Evolutionary conservation across 179 eudicot genomes (phyloP).

Genomic region (Pouteria campechiana): DNA sequence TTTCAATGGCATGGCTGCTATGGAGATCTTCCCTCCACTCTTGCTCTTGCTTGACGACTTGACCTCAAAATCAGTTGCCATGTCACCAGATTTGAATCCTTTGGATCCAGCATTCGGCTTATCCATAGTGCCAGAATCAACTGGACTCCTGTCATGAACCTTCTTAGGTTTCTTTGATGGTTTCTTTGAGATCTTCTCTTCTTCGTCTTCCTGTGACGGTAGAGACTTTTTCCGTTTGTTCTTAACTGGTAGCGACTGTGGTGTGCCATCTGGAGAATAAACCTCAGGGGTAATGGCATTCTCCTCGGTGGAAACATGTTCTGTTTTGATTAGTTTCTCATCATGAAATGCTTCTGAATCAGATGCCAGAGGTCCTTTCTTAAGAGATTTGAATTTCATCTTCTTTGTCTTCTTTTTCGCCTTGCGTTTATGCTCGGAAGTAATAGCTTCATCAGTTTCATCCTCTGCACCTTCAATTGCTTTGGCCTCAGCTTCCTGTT

Average conservation of each 20-base stretch:
- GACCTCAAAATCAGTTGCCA: constrained; percentile 37
- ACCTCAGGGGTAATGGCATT: constrained; percentile 34
- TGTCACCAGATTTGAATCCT: constrained; percentile 36
- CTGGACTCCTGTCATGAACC: constrained; percentile 26
- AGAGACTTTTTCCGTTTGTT: constrained; percentile 61
- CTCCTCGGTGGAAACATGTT: constrained; percentile 37
- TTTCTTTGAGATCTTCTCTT: constrained; percentile 23
- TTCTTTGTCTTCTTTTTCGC: constrained; percentile 82
- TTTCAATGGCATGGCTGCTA: constrained; percentile 58
- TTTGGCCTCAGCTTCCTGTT: constrained; percentile 67
- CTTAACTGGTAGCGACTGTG: constrained; percentile 18
- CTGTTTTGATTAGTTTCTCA: constrained; percentile 32
- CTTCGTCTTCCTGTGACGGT: constrained; percentile 23
- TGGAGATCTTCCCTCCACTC: constrained; percentile 60
- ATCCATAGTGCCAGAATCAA: constrained; percentile 21
- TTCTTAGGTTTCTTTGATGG: constrained; percentile 57
- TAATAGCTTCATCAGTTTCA: constrained; percentile 25
- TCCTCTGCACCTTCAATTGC: constrained; percentile 53
- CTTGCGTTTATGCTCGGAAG: constrained; percentile 42
- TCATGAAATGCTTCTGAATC: constrained; percentile 31
- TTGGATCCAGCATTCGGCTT: constrained; percentile 44
- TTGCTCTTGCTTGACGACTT: constrained; percentile 55
- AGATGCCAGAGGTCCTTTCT: constrained; percentile 57
- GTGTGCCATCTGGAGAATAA: constrained; percentile 25
- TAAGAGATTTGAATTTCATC: constrained; percentile 81